These are phyloP conservation scores for Aureobasidium sp. DNA, from an alignment of 2,329 filamentous ascomycete species.

Conservation along the genomic window DNA sequence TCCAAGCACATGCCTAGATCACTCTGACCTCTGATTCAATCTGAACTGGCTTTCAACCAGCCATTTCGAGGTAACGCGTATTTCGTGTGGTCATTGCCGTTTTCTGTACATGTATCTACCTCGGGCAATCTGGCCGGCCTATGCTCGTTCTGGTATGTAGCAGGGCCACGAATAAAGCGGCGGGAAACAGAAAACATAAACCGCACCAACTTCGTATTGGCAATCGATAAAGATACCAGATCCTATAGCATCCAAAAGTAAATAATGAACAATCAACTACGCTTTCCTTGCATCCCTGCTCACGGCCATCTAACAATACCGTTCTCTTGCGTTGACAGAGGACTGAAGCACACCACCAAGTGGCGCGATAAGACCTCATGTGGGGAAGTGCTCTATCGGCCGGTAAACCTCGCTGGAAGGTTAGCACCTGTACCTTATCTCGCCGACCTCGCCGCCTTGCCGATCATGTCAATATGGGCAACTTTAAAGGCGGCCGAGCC, in stretches of 20 bases:
- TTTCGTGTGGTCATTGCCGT: background rate
- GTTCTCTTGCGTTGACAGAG: background rate
- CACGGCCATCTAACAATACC: background rate
- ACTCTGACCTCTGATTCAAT: background rate
- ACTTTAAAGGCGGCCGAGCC: background rate
- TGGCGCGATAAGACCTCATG: background rate
- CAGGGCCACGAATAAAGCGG: background rate
- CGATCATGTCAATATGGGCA: background rate
- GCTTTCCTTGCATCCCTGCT: background rate
- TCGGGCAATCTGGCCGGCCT: background rate
- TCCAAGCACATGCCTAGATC: background rate
- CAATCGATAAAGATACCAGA: background rate
- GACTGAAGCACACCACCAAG: background rate
- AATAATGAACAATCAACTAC: background rate
- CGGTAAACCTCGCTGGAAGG: background rate
- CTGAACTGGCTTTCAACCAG: constrained; percentile 9
- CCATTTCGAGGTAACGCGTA: background rate
- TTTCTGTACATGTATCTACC: background rate
- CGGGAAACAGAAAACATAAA: background rate
- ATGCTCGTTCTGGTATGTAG: background rate
- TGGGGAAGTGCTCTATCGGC: background rate
- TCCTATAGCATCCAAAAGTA: constrained; percentile 3
- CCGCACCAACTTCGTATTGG: background rate
- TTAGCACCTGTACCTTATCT: background rate
- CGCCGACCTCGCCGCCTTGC: background rate